Percentiles rank a stretch among this genome's conserved stretches.
phyloP scores from a whole-genome alignment of 2,329 filamentous ascomycete genomes.

The Bipolaris zeicola region DNA sequence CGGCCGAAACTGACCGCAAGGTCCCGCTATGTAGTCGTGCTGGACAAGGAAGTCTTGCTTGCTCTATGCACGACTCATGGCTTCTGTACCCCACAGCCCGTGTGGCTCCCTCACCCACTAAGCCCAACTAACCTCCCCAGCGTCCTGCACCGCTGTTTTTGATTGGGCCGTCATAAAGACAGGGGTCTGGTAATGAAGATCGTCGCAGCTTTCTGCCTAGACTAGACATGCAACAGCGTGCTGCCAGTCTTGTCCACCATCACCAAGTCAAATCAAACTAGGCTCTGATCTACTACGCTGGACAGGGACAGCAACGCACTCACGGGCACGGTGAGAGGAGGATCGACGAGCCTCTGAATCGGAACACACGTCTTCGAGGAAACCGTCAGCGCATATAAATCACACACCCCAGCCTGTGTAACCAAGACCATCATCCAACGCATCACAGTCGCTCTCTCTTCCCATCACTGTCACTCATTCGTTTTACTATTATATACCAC shows the following conservation, averaged over 20 bases:
- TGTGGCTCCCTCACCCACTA: background rate
- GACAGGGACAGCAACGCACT: background rate
- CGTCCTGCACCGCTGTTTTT: background rate
- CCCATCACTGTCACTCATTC: slow-evolving; percentile 3
- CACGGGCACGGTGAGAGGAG: background rate
- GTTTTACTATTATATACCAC: background rate
- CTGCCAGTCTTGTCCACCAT: background rate
- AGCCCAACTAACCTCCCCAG: slow-evolving; percentile 1
- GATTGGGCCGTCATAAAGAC: background rate
- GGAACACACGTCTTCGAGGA: background rate
- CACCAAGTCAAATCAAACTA: background rate
- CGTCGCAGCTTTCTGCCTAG: background rate
- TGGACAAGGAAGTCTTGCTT: background rate
- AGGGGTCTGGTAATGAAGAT: slow-evolving; percentile 5
- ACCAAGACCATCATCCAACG: slow-evolving; percentile 5
- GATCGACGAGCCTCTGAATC: slow-evolving; percentile 8
- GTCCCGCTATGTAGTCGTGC: background rate
- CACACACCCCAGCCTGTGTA: background rate
- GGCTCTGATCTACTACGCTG: background rate
- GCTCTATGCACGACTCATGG: background rate
- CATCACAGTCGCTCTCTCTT: slow-evolving; percentile 8
- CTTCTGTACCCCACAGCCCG: slow-evolving; percentile 3
- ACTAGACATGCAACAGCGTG: background rate
- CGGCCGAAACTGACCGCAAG: background rate
- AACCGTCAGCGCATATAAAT: slow-evolving; percentile 6